Evolutionary conservation across 148 eudicot species (phyloP).

Genomic region (Bassia scoparia): DNA sequence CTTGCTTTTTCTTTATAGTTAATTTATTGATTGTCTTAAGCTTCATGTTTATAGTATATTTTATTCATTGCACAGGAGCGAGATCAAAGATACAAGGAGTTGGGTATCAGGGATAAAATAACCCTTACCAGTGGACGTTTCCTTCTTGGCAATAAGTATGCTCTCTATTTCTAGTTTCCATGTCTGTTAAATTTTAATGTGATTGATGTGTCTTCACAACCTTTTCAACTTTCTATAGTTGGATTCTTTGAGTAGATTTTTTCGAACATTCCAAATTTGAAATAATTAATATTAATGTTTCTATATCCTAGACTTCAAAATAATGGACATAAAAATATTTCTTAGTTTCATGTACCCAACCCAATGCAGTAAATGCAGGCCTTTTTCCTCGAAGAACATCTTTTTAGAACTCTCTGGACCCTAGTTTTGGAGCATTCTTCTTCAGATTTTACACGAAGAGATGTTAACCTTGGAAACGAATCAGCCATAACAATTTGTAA

Average conservation of each 20-base stretch:
- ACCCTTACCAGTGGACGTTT: constrained; percentile 97
- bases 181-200: not conserved
- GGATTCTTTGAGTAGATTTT: not conserved
- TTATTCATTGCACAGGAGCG: constrained; percentile 55
- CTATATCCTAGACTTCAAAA: not conserved
- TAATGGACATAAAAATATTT: not conserved
- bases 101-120: constrained; percentile 92
- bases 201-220: not conserved
- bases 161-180: constrained; percentile 12
- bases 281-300: not conserved
- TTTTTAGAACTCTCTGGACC: not conserved
- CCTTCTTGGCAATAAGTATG: constrained; percentile 97
- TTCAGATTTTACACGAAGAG: too few species aligned
- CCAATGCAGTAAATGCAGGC: not conserved
- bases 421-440: too few species aligned
- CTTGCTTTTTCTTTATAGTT: not conserved
- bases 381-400: not conserved
- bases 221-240: not conserved
- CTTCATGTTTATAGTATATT: constrained; percentile 14
- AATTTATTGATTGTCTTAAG: not conserved
- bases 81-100: constrained; percentile 98
- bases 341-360: not conserved
- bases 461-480: too few species aligned
- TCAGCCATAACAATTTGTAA: too few species aligned
- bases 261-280: not conserved